A percentile compares a stretch with the other conserved stretches of the same genome.
Conservation (phyloP, 495 filamentous ascomycete genomes). For the Hypoxylon fragiforme region DNA sequence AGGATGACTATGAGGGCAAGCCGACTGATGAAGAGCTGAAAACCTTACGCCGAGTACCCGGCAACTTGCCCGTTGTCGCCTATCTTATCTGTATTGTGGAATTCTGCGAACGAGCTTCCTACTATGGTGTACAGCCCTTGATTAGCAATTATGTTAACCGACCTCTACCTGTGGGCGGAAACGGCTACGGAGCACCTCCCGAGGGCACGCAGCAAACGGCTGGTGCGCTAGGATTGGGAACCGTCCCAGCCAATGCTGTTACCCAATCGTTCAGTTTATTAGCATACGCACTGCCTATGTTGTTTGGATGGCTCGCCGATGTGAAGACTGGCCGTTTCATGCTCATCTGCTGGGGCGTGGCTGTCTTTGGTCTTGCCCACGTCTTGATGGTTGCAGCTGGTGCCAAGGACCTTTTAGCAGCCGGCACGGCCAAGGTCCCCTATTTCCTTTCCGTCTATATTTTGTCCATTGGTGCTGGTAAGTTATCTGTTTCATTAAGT, state of each 20-base stretch:
- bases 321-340: constrained; percentile 61
- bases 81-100: constrained; percentile 63
- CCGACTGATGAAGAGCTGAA: constrained; percentile 61
- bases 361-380: constrained; percentile 68
- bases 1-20: constrained; percentile 48
- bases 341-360: constrained; percentile 64
- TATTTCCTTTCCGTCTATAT: constrained; percentile 63
- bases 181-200: constrained; percentile 64
- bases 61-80: constrained; percentile 53
- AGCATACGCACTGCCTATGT: constrained; percentile 60
- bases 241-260: constrained; percentile 62
- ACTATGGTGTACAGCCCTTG: constrained; percentile 59
- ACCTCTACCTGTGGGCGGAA: constrained; percentile 58
- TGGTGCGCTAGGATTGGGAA: constrained; percentile 63
- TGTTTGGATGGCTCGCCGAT: constrained; percentile 63
- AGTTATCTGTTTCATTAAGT: constrained; percentile 40
- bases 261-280: constrained; percentile 63
- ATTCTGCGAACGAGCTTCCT: constrained; percentile 64
- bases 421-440: constrained; percentile 57
- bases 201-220: constrained; percentile 55
- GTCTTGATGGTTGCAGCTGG: constrained; percentile 65
- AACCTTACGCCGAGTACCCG: constrained; percentile 61
- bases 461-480: constrained; percentile 66
- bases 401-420: constrained; percentile 59
- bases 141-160: constrained; percentile 64